Evolutionary conservation across 2,329 filamentous ascomycete genomes (phyloP), one percentile per base, ranked within the genome.

Genomic region (Meredithiella fracta): DNA sequence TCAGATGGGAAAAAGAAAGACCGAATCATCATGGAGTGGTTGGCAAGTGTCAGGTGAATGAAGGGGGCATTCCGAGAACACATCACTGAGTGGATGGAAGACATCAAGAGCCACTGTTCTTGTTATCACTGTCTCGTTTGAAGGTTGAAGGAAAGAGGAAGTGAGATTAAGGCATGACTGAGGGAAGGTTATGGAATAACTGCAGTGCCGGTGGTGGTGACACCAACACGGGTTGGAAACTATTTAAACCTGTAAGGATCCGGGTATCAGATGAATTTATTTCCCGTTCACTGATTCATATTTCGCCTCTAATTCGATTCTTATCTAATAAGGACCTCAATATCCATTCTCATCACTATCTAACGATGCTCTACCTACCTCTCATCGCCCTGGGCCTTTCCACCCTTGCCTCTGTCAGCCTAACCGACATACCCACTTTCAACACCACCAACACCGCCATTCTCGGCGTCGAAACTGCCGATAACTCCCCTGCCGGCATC

Each of bases 401-500:
- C 15, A 23, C 47, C 15, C 47, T 56, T 26, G 26, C 37, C 20
- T n/a, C 37, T 11, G 25, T 15, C 14, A 31, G 26, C 54, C 54
- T 47, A 22, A 37, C 31, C 47, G 34, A 51, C 37, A 3, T 29
- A 11, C 31, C 14, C 14, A n/a, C 22, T 1, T n/a, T 22, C 52
- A n/a, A 29, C 17, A 54, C 25, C 38, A 44, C 37, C 22, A 40
- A 14, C 17, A 11, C 34, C 9, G 9, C 3, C 34, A n/a, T n/a
- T n/a, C 37, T 38, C 37, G 11, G 2, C 6, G n/a, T 14, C 11
- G 17, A 17, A 4, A 53, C 22, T 17, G 5, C 11, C 31, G 20
- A 2, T 31, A 38, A 22, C 34, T 17, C 15, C 7, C 47, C 52
- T 9, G 67, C 67, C 53, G 50, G 64, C 22, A 49, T 60, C 29